phyloP scores from a whole-genome alignment of 1,284 basidiomycete genomes.

The Puccinia horiana region DNA sequence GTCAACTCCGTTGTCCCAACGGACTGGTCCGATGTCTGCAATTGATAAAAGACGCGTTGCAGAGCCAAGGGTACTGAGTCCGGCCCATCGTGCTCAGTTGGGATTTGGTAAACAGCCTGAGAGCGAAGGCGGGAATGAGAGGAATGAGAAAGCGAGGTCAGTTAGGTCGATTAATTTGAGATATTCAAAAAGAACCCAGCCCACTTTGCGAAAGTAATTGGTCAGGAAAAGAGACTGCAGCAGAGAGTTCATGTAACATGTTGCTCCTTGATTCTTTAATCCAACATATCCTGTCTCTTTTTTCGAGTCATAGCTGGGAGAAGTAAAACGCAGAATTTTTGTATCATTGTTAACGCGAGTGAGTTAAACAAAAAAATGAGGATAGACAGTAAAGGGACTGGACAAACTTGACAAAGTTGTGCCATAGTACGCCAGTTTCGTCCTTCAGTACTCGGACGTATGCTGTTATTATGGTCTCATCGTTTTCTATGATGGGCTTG shows the following conservation, averaged over 20 bases:
- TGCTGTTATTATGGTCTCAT: constrained; percentile 88
- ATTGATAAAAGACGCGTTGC: constrained; percentile 95
- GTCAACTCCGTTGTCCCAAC: constrained; percentile 97
- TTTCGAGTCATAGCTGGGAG: constrained; percentile 94
- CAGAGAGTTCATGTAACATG: constrained; percentile 99
- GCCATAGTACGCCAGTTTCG: constrained; percentile 97
- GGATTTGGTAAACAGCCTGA: constrained; percentile 98
- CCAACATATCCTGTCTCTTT: constrained; percentile 99
- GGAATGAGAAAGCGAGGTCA: neutral
- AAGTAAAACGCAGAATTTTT: constrained; percentile 35
- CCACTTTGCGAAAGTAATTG: constrained; percentile 86
- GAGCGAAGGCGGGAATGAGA: neutral
- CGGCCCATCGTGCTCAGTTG: constrained; percentile 93
- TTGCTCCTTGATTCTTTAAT: constrained; percentile 98
- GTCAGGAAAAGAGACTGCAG: constrained; percentile 96
- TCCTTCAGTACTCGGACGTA: constrained; percentile 97
- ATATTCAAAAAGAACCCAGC: constrained; percentile 5
- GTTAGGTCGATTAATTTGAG: neutral
- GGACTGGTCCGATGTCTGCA: constrained; percentile 97
- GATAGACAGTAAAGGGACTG: neutral
- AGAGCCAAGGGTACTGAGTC: constrained; percentile 92
- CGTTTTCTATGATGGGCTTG: constrained; percentile 92
- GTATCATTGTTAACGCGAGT: constrained; percentile 67
- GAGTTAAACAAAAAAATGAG: constrained; percentile 22
- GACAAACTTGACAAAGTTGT: constrained; percentile 96